Evolutionary conservation across 2,329 filamentous ascomycete species (phyloP), one percentile per base, ranked within the genome.

Genomic region (Colletotrichum tropicale): DNA sequence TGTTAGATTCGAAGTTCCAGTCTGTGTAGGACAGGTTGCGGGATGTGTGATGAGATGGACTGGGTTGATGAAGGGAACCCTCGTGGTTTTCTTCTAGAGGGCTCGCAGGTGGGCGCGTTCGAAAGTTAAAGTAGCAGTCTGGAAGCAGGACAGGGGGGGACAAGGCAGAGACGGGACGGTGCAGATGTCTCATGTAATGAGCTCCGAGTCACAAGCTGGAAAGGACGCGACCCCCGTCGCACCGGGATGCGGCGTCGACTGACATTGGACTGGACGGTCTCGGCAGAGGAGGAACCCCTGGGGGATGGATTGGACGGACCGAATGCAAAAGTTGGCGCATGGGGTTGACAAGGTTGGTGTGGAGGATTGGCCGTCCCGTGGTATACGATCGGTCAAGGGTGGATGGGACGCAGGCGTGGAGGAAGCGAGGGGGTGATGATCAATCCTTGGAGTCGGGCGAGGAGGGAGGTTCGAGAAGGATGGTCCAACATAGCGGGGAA

Each of bases 321-420:
- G 73, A 75, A 72, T 72, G 62, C 73, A 72, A 72, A 69, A 68
- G 64, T 75, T 75, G 73, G 69, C 73, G 64, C 73, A 72, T 72
- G 55, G 69, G 69, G 69, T 75, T 56, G 56, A 36, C 69, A 58
- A 64, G 73, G 73, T 72, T 67, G 24, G 56, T 64, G 69, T 72
- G 73, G 73, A 75, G 73, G 73, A 67, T 48, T 72, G 62, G 60
- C 62, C 21, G 34, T 72, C 69, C 62, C 62, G 32, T 72, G 62
- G 69, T 52, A 56, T 52, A 18, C 34, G 61, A 72, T 56, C 52
- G 62, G 73, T 48, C 55, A 68, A 43, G 55, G 62, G 32, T 67
- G 70, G 56, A 26, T 67, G 70, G 36, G 36, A 61, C 32, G 69
- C 72, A 56, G 30, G n/a, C 56, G 38, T 60, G 38, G 68, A 74